Conservation (phyloP, 139 green algal genomes). For the Diplosphaera chodatii region DNA sequence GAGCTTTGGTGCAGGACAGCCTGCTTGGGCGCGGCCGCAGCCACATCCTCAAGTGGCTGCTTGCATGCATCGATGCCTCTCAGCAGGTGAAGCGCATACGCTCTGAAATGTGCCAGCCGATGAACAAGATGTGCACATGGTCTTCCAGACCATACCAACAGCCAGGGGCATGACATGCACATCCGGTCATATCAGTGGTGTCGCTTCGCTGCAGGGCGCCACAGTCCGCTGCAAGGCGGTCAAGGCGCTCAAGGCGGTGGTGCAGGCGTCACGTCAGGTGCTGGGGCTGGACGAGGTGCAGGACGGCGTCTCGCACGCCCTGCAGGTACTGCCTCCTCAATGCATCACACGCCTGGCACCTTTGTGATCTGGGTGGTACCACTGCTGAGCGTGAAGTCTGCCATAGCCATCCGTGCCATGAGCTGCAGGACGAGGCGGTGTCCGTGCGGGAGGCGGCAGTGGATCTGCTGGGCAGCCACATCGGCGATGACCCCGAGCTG, state of each 20-base stretch:
- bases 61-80: slow-evolving; percentile 28
- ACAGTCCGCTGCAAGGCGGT: slow-evolving; percentile 50
- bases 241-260: slow-evolving; percentile 54
- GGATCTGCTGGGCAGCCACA: slow-evolving; percentile 73
- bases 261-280: slow-evolving; percentile 54
- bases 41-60: slow-evolving; percentile 45
- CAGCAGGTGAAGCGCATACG: too few relatives aligned
- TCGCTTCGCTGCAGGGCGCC: too few relatives aligned
- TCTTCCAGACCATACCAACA: too few relatives aligned
- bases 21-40: slow-evolving; percentile 22
- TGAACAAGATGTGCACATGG: too few relatives aligned
- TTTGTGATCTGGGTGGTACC: too few relatives aligned
- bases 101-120: too few relatives aligned
- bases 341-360: too few relatives aligned
- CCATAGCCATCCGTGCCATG: too few relatives aligned
- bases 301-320: slow-evolving; percentile 34
- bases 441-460: slow-evolving; percentile 79
- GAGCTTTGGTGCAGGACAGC: slow-evolving; percentile 24
- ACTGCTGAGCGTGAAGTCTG: too few relatives aligned
- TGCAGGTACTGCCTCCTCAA: slow-evolving; percentile 24
- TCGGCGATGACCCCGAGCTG: slow-evolving; percentile 42
- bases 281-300: slow-evolving; percentile 50
- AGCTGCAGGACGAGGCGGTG: slow-evolving; percentile 65
- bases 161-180: too few relatives aligned
- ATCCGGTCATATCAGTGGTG: too few relatives aligned